Conservation (phyloP, 2,329 filamentous ascomycete species). For the Phyllosticta paracitricarpa region DNA sequence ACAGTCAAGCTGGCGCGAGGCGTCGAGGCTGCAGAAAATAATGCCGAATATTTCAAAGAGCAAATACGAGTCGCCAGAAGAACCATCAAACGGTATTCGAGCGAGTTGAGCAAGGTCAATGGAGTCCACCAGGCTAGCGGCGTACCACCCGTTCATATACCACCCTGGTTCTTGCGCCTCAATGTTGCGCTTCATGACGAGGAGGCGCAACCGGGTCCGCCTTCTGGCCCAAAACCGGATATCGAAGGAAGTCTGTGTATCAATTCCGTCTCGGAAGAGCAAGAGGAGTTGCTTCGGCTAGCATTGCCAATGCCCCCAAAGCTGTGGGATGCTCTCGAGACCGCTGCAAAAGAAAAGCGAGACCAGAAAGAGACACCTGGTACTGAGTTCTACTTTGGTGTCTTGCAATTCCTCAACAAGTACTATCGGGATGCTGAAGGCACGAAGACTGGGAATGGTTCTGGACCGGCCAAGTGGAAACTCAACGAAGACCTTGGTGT, state of each 20-base stretch:
- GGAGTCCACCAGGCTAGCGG: neutral
- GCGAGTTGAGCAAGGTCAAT: neutral
- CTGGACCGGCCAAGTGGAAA: neutral
- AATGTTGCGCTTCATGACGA: slow-evolving; percentile 38
- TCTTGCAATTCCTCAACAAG: slow-evolving; percentile 2
- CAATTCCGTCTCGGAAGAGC: neutral
- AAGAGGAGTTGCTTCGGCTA: neutral
- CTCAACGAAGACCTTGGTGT: neutral
- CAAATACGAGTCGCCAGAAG: neutral
- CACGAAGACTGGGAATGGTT: neutral
- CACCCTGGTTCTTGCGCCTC: slow-evolving; percentile 46
- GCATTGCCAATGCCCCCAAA: neutral
- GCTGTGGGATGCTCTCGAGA: slow-evolving; percentile 3
- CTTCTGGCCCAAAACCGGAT: neutral
- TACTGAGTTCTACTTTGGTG: neutral
- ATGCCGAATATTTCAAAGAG: slow-evolving; percentile 14
- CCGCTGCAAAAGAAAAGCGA: neutral
- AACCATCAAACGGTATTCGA: neutral
- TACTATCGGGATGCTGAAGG: neutral
- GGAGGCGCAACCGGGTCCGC: slow-evolving; percentile 14
- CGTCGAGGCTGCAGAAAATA: slow-evolving; percentile 16
- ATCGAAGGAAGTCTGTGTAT: neutral
- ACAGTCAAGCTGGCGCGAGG: slow-evolving; percentile 2
- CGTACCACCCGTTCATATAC: slow-evolving; percentile 39
- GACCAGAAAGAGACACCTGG: neutral